Conservation (phyloP, 352 stramenopile species). For the Globisporangium viniferum region DNA sequence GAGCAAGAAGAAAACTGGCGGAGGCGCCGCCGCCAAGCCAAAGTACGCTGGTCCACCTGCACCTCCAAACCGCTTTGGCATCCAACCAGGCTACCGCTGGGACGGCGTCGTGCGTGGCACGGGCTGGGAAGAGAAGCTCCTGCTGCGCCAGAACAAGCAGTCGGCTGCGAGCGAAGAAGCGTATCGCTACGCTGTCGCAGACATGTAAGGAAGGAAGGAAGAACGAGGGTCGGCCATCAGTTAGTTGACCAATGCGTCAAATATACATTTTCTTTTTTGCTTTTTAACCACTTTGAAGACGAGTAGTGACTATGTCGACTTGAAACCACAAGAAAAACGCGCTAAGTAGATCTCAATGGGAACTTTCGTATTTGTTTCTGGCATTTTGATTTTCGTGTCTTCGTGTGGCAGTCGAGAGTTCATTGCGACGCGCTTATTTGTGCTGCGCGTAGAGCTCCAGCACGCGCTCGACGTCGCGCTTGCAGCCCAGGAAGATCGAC, state of each 20-base stretch:
- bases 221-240: neutral
- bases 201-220: conserved; percentile 62
- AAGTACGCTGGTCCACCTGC: conserved; percentile 73
- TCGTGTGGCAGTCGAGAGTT: neutral
- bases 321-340: no score
- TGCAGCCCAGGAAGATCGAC: conserved; percentile 96
- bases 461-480: conserved; percentile 82
- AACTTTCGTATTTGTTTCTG: conserved; percentile 1
- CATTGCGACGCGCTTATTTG: conserved; percentile 28
- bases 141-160: conserved; percentile 75
- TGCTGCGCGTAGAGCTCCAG: conserved; percentile 70
- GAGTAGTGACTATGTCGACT: neutral
- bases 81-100: conserved; percentile 97
- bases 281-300: conserved; percentile 1
- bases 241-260: neutral
- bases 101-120: conserved; percentile 96
- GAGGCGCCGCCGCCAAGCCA: conserved; percentile 30
- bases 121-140: conserved; percentile 94
- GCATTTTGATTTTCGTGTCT: neutral
- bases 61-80: conserved; percentile 84
- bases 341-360: neutral
- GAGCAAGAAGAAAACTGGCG: conserved; percentile 25
- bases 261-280: conserved; percentile 2
- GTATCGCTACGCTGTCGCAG: conserved; percentile 76
- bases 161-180: conserved; percentile 62